Base-by-base conservation (phyloP, 2,329 filamentous ascomycete genomes). In the Trichophyton simii region DNA sequence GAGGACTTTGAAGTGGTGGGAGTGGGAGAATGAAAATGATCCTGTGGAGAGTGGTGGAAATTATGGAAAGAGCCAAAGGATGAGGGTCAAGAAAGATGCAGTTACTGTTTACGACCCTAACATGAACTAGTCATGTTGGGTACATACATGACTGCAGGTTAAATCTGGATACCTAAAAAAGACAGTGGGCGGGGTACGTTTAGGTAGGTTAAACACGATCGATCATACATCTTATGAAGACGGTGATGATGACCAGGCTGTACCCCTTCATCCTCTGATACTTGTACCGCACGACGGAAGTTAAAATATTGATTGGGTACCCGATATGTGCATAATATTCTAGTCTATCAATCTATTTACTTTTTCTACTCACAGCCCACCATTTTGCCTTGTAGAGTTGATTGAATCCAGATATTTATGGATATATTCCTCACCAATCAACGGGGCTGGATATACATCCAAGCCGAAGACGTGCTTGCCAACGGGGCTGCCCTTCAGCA, bases 91-190 rank as follows among this genome's bases (percentile, higher is more conserved):
- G 31, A 68, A 72, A 62, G 68, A 73, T 20, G 72, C 74, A 22
- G 50, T 72, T 31, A 75, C 74, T 65, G 68, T 72, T 62, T 60
- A 74, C 59, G 70, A 75, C 59, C 64, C 66, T 18, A 71, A 71
- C 13, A 52, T 63, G 13, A 65, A 71, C 61, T 68, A 66, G 52
- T 34, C 9, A 44, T 58, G 34, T 46, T 31, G 7, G 6, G 28
- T 22, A 11, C 36, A 42, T 36, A 15, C 28, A 28, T 46, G 36
- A 9, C 22, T 59, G 15, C n/a, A 2, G 3, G 11, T 9, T 38
- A 46, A 15, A n/a, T 28, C 31, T 20, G 11, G 55, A 31, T 31
- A 1, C 28, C 6, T 18, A 31, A 31, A 31, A 31, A 7, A 31
- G 28, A 31, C 6, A 31, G 6, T 7, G 28, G 7, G 6, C 28